Evolutionary conservation across 768 basidiomycete species (phyloP), one percentile per base, ranked within the genome.

Genomic region (Lentinula detonsa): DNA sequence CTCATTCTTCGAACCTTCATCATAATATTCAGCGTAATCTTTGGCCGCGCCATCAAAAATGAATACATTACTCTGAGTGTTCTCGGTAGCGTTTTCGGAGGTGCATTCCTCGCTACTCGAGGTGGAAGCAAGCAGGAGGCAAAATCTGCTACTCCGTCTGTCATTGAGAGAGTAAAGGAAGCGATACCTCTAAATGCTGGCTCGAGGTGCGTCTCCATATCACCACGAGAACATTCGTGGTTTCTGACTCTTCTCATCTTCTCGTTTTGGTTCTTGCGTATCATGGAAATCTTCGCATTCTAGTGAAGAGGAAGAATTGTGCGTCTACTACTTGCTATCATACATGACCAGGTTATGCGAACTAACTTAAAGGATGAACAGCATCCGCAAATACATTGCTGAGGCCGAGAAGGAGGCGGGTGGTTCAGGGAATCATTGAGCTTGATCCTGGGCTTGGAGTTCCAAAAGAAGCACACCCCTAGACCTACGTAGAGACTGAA

Each of bases 281-380:
- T 48, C 9, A 28, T 48, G 8, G 15, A 28, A 15, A 16, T 37
- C 34, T 3, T 59, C 11, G 31, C 18, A 9, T 11, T 70, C 18
- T 67, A 93, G 90, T 63, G 90, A 93, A 72, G 92, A 94, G 71
- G 91, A 91, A 70, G 79, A 86, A 65, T 93, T 93, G 91, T 93
- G 76, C 73, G 83, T 84, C 71, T 65, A 43, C 39, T 59, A 61
- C 6, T 56, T 40, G 55, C 62, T 39, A 40, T 61, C 18, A 21
- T 59, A 39, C 21, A 62, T 40, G 59, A 66, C 66, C 66, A 66
- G 69, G 69, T 73, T 68, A 72, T 67, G 67, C 71, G 67, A 71
- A 71, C 60, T 68, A 66, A 83, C 75, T 73, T 62, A 72, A 70
- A 83, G 82, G 80, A 74, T 76, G 65, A 68, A 79, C 76, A 93